Conservation (phyloP, 139 green algal species). For the Auxenochlorella pyrenoidosa region DNA sequence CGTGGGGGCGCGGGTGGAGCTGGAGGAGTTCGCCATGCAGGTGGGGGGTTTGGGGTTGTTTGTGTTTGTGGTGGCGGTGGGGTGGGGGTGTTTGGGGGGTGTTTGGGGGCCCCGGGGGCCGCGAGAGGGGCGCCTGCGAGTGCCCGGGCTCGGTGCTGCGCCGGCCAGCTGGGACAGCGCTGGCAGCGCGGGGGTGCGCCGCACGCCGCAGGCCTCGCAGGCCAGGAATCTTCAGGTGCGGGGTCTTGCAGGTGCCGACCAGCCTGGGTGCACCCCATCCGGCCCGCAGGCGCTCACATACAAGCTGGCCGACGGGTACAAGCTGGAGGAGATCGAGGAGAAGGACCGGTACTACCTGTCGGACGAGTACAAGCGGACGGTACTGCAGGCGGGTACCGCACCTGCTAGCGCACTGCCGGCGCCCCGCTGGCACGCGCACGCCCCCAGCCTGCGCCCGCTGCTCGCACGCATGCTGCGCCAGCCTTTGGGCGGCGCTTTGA, state of each 20-base stretch:
- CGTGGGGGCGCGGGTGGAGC: slow-evolving; percentile 82
- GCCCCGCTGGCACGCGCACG: no score
- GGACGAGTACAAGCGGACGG: slow-evolving; percentile 88
- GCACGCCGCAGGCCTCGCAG: no score
- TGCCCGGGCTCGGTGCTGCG: no score
- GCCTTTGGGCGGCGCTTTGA: no score
- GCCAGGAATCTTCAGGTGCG: no score
- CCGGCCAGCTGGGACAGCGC: no score
- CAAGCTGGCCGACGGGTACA: slow-evolving; percentile 46
- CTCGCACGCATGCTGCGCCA: neutral
- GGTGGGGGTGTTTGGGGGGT: neutral
- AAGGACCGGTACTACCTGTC: slow-evolving; percentile 79
- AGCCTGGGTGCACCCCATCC: neutral
- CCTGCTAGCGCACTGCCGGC: no score
- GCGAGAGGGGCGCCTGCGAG: no score
- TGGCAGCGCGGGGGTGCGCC: no score
- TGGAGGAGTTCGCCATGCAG: slow-evolving; percentile 89
- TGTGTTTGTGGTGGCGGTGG: neutral
- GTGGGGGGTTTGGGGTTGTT: neutral
- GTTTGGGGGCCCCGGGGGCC: no score
- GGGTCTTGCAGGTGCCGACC: neutral
- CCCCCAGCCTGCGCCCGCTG: no score
- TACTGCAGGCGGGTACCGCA: slow-evolving; percentile 35
- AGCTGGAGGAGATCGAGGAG: slow-evolving; percentile 65
- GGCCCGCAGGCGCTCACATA: slow-evolving; percentile 65